phyloP scores from a whole-genome alignment of 768 basidiomycete species.

The Lentinus tigrinus region DNA sequence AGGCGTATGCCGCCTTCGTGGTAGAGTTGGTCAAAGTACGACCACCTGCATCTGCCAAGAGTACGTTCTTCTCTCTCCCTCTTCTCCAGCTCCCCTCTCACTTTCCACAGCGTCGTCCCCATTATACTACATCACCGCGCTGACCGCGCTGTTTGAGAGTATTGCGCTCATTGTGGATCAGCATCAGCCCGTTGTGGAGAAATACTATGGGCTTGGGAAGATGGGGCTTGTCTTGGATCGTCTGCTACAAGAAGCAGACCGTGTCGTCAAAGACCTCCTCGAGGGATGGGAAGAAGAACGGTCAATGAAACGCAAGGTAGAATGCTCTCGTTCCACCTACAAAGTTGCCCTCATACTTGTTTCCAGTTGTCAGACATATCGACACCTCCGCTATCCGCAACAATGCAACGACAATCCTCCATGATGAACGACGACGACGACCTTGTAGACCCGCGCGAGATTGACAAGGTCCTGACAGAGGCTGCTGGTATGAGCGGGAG shows the following conservation, averaged over 20 bases:
- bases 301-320: conserved; percentile 74
- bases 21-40: conserved; percentile 83
- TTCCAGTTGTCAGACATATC: conserved; percentile 12
- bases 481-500: conserved; percentile 85
- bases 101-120: conserved; percentile 76
- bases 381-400: neutral
- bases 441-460: conserved; percentile 79
- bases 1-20: conserved; percentile 91
- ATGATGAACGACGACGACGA: conserved; percentile 43
- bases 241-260: conserved; percentile 84
- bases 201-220: conserved; percentile 90
- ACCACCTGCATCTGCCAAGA: conserved; percentile 77
- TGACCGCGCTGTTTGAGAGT: conserved; percentile 92
- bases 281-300: conserved; percentile 93
- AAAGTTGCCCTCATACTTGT: neutral
- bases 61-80: conserved; percentile 41
- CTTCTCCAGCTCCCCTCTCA: conserved; percentile 10
- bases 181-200: conserved; percentile 96
- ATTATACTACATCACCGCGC: conserved; percentile 82
- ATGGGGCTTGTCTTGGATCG: conserved; percentile 79
- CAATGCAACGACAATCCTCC: neutral
- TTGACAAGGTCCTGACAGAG: conserved; percentile 89
- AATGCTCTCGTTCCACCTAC: no score
- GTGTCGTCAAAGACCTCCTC: conserved; percentile 71
- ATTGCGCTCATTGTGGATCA: conserved; percentile 96